These are phyloP conservation scores for Adansonia gregorii DNA, from an alignment of 441 rosid species.

Conservation along the genomic window DNA sequence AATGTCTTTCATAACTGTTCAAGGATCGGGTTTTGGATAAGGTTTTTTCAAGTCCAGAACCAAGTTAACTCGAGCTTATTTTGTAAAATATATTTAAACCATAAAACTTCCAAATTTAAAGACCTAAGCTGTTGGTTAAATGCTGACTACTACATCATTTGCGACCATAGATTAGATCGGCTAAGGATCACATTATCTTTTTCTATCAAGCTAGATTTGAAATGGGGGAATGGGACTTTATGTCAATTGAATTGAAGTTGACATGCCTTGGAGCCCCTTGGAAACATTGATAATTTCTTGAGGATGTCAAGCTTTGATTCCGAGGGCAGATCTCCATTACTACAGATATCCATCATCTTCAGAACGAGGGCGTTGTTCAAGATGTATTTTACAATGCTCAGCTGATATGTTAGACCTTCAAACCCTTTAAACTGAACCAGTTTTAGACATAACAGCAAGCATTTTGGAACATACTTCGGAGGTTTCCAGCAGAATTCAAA, in stretches of 20 bases:
- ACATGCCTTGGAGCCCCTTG: constrained; percentile 13
- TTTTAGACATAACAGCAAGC: not conserved
- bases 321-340: not conserved
- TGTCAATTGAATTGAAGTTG: constrained; percentile 12
- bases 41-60: too few species aligned
- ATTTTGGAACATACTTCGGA: constrained; percentile 8
- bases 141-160: not conserved
- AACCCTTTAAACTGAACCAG: constrained; percentile 11
- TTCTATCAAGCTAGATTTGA: not conserved
- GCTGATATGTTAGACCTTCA: constrained; percentile 16
- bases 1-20: too few species aligned
- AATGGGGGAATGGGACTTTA: not conserved
- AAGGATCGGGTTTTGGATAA: too few species aligned
- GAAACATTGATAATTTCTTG: constrained; percentile 14
- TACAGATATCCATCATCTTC: constrained; percentile 17
- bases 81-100: too few species aligned
- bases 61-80: too few species aligned
- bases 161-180: too few species aligned
- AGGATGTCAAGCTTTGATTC: not conserved
- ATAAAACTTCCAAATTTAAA: too few species aligned
- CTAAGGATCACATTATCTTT: too few species aligned
- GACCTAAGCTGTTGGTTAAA: too few species aligned
- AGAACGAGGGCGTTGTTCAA: constrained; percentile 2
- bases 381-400: constrained; percentile 14
- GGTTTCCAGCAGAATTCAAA: not conserved